Evolutionary conservation across 2,329 filamentous ascomycete genomes (phyloP), one percentile per base, ranked within the genome.

Genomic region (Dothistroma septosporum): DNA sequence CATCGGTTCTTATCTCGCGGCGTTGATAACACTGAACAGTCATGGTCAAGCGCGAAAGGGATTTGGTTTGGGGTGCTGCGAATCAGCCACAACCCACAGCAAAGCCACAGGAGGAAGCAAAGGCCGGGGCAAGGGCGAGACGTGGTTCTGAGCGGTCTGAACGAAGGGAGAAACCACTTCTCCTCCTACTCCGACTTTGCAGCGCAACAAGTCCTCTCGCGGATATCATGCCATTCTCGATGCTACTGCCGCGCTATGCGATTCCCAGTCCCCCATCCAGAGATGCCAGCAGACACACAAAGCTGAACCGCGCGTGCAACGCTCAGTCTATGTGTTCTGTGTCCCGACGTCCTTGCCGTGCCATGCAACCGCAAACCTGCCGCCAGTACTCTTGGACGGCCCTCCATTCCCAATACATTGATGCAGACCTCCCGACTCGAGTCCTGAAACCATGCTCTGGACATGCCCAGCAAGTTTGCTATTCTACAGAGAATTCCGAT

Each of bases 301-400:
- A 60, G 35, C 41, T 56, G 58, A 57, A 55, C 52, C 53, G 37
- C 50, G 11, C 31, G 24, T 11, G 41, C 56, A 49, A 53, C 28
- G 56, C 48, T 22, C 35, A 50, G 24, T 41, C 56, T 52, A 21
- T 53, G 49, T 57, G 2, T 50, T 50, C 28, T 53, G 33, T 53
- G 4, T 33, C 21, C 35, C 57, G 44, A 24, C 54, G 41, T 48
- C 41, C 50, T 53, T 21, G 33, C 47, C 44, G 41, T 21, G 33
- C 47, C 44, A 41, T 53, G 50, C 50, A 53, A 21, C 28, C 50
- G 12, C 50, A 53, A 53, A 4, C 58, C 53, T 24, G 50, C 32
- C 47, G 24, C 46, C 53, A 60, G 44, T 21, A 22, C 53, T 55
- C 52, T 47, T 47, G 33, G 33, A 48, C 47, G 47, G n/a, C 21